phyloP scores from a whole-genome alignment of 2,329 filamentous ascomycete species.

The Cladosporium velox region DNA sequence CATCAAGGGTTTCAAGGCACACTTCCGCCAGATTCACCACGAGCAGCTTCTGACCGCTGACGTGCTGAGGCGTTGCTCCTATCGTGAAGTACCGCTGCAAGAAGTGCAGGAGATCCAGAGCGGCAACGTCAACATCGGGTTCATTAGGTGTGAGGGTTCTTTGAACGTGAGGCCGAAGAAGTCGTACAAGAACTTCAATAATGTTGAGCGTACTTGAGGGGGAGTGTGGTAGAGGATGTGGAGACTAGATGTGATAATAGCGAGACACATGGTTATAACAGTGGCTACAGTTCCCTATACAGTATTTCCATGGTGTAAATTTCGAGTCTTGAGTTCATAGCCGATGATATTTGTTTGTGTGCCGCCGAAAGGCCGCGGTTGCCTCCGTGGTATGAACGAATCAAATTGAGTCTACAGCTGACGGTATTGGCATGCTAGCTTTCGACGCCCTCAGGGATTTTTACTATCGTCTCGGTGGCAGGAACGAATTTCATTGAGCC shows the following conservation, averaged over 20 bases:
- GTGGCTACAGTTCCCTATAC: not conserved
- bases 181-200: constrained; percentile 12
- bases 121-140: not conserved
- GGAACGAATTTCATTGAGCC: not conserved
- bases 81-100: not conserved
- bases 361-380: not conserved
- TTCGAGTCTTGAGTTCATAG: not conserved
- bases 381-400: not conserved
- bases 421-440: not conserved
- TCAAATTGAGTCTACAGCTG: not conserved
- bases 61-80: not conserved
- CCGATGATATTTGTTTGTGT: not conserved
- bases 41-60: not conserved
- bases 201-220: not conserved
- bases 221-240: not conserved
- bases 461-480: not conserved
- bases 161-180: constrained; percentile 10
- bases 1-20: constrained; percentile 10
- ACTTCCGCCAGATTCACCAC: constrained; percentile 10
- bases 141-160: not conserved
- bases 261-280: not conserved
- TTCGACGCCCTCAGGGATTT: not conserved
- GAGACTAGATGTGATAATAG: not conserved
- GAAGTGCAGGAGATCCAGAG: not conserved
- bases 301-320: not conserved